Base-by-base conservation (phyloP, 257 asterid species). In the Thymus quinquecostatus region DNA sequence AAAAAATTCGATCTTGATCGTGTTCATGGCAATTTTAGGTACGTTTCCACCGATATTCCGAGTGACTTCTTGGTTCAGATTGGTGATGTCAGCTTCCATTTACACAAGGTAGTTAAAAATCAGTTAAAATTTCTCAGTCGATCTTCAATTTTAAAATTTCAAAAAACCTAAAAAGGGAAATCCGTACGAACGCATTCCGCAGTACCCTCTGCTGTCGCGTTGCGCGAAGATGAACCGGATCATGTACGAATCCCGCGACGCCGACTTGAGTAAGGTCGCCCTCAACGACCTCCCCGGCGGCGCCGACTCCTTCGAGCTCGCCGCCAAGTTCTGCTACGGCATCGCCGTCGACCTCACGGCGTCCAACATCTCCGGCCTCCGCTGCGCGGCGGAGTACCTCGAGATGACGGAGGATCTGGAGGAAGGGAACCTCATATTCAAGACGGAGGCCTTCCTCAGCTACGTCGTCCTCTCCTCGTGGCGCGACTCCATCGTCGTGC, bases 391-490 rank as follows among this genome's bases (percentile, higher is more conserved):
- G 0, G 99, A 94, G 86, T 91, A 91, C 72, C 75, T 94, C 9
- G 99, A 94, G 69, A 91, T 94, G 99, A 94, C 99, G 0, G 99
- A 94, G 81, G 99, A 94, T 75, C 80, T 94, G 60, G 99, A 94
- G 70, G 99, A 94, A 83, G 99, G 99, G 56, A 94, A 94, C 65
- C 88, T 94, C 0, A 89, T 94, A 68, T 94, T 94, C 90, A 94
- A 94, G 76, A 91, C 99, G 0, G 99, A 94, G 69, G 98, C 99
- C 44, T 94, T 94, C 43, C 96, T 94, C 5, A 94, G 99, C 84
- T 91, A 94, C 32, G 99, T 94, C 0, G 99, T 94, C 43, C 63
- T 94, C 8, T 94, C 98, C 21, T 94, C 99, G 0, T 94, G 99
- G 98, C 75, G 99, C 38, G 99, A 94, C 68, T 94, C 99, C 21